Base-by-base conservation (phyloP, 179 eudicot genomes). In the Corrigiola litoralis region DNA sequence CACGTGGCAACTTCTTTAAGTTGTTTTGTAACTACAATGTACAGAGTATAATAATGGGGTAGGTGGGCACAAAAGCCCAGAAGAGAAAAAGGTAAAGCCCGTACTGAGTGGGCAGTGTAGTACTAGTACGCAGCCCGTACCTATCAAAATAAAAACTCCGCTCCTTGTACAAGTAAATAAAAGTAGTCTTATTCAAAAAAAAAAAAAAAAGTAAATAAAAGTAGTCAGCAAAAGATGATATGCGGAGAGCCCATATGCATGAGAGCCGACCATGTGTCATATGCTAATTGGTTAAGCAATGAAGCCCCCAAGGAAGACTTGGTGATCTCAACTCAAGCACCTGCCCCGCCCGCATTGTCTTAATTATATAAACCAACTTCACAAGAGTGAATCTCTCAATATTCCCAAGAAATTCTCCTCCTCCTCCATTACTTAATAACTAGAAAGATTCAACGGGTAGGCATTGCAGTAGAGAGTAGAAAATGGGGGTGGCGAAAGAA, bases 51-150 rank as follows among this genome's bases (percentile, higher is more conserved):
- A n/a, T n/a, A n/a, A n/a, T n/a, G n/a, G n/a, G n/a, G n/a, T n/a
- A n/a, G n/a, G n/a, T n/a, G n/a, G n/a, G n/a, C n/a, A n/a, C n/a
- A n/a, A n/a, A n/a, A n/a, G n/a, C n/a, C n/a, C n/a, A n/a, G n/a
- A n/a, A n/a, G n/a, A n/a, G n/a, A n/a, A n/a, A n/a, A n/a, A n/a
- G n/a, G n/a, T n/a, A 12, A 4, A 25, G 24, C 46, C 24, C 24
- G 41, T 55, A 32, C 59, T 53, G 55, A 49, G 21, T 29, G 18
- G 1, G 10, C 10, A n/a, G 33, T 33, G 11, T n/a, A n/a, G n/a
- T n/a, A n/a, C n/a, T 27, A 27, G 32, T 37, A 58, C 62, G 4
- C 31, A 37, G 4, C 62, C 61, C 62, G 62, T 58, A 58, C 62
- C 29, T 58, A 58, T 58, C 47, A 58, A 13, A 11, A 5, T 14